phyloP scores from a whole-genome alignment of 1,284 basidiomycete genomes.

The Leucoagaricus sp. region DNA sequence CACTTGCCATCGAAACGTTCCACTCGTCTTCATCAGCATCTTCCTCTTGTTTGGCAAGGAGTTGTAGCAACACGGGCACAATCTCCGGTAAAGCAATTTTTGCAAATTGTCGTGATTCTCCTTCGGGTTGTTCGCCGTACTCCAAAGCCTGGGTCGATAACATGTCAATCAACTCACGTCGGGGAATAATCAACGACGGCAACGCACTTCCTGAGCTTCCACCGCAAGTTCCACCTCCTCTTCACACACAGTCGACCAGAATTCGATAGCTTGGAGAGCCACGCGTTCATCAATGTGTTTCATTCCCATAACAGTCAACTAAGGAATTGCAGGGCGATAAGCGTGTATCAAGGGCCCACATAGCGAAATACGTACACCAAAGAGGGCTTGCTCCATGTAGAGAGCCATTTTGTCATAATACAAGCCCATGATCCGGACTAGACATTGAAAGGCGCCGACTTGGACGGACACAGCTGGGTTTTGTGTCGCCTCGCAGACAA shows the following conservation, averaged over 20 bases:
- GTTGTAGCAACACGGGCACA: slow-evolving; percentile 86
- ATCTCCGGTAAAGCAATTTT: slow-evolving; percentile 95
- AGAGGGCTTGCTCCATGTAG: slow-evolving; percentile 99
- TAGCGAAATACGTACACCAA: slow-evolving; percentile 68
- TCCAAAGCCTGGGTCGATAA: slow-evolving; percentile 72
- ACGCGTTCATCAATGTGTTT: slow-evolving; percentile 91
- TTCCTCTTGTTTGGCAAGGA: slow-evolving; percentile 93
- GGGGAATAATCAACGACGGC: slow-evolving; percentile 7
- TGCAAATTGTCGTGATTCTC: slow-evolving; percentile 90
- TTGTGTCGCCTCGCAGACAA: slow-evolving; percentile 98
- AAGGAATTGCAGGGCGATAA: slow-evolving; percentile 22
- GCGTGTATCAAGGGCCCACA: slow-evolving; percentile 15
- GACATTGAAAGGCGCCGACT: slow-evolving; percentile 91
- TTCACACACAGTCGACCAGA: slow-evolving; percentile 99
- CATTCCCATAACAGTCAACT: slow-evolving; percentile 99
- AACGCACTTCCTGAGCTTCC: slow-evolving; percentile 84
- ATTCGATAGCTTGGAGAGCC: slow-evolving; percentile 96
- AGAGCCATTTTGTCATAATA: slow-evolving; percentile 99
- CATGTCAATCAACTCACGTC: neutral
- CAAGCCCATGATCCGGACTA: slow-evolving; percentile 96
- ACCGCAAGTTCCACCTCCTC: slow-evolving; percentile 94
- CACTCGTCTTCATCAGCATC: slow-evolving; percentile 99
- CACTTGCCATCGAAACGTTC: slow-evolving; percentile 99
- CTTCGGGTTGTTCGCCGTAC: slow-evolving; percentile 89
- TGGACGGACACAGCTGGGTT: slow-evolving; percentile 79